Percentiles rank a stretch among this genome's conserved stretches.
These are phyloP conservation scores for Aspergillus niger DNA, from an alignment of 2,329 filamentous ascomycete species.

Conservation along the genomic window DNA sequence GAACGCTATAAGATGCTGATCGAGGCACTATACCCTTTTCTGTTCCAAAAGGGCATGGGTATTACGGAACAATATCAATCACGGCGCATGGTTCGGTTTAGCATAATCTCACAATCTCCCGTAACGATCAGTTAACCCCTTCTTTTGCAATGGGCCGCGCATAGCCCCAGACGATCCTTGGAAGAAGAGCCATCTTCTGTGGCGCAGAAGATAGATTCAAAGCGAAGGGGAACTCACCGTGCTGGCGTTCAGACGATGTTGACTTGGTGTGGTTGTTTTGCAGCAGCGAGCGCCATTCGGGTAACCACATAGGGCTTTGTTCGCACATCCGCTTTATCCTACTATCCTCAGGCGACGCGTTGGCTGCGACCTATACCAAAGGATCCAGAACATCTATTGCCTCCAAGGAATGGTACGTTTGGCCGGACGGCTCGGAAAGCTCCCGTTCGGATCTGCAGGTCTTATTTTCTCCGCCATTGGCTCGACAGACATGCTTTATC, in stretches of 20 bases:
- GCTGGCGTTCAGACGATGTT: not conserved
- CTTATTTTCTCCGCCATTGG: not conserved
- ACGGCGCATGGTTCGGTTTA: slow-evolving; percentile 5
- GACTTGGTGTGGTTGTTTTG: slow-evolving; percentile 17
- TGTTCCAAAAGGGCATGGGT: slow-evolving; percentile 15
- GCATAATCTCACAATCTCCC: slow-evolving; percentile 9
- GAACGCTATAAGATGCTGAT: slow-evolving; percentile 14
- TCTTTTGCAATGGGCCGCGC: not conserved
- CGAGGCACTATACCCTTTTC: slow-evolving; percentile 9
- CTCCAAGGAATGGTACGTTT: slow-evolving; percentile 12
- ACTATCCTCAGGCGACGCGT: not conserved
- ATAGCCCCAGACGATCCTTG: not conserved
- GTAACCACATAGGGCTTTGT: slow-evolving; percentile 33
- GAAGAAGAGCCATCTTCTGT: not conserved
- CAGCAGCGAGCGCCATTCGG: slow-evolving; percentile 21
- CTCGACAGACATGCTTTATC: not conserved
- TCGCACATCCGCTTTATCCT: slow-evolving; percentile 9
- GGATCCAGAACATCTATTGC: not conserved
- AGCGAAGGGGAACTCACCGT: not conserved
- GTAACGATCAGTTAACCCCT: not conserved
- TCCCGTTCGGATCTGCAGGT: slow-evolving; percentile 2
- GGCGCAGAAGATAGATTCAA: not conserved
- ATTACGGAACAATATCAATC: slow-evolving; percentile 2
- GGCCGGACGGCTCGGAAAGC: slow-evolving; percentile 10
- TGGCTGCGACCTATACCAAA: slow-evolving; percentile 11